Base-by-base conservation (phyloP, 2,329 filamentous ascomycete genomes). In the Stachybotrys elegans region DNA sequence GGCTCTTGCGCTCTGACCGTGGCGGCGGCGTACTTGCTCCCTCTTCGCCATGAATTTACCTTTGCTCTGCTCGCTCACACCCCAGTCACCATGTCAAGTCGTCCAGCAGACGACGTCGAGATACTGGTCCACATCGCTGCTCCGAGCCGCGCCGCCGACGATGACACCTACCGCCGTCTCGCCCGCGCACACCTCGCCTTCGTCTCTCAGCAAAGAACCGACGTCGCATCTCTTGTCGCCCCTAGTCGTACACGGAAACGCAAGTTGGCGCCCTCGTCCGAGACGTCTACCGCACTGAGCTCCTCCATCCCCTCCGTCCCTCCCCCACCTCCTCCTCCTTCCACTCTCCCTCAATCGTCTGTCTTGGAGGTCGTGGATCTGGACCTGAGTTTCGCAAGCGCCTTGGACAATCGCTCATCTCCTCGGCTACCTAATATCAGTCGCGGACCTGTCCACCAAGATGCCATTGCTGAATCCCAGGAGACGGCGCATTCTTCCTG, bases 71-170 rank as follows among this genome's bases (percentile, higher is more conserved):
- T 12, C 31, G n/a, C 7, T 16, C 37, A 40, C 16, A n/a, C 11
- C 19, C 19, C 6, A 19, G 8, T 35, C 45, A 48, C 22, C 40
- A 65, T 64, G 61, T 50, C 54, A 39, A 47, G 46, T 34, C 55
- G 48, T 20, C 35, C 46, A 38, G 48, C 45, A 35, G 46, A 48
- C 16, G 61, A 71, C 46, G 63, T 70, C 42, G 76, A 81, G 60
- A 75, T 81, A 36, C 65, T 81, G 36, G 69, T 79, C 41, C 78
- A 81, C 56, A 69, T 78, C 44, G 59, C 71, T 11, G 78, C 77
- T 22, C 73, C 76, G 6, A 71, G 73, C 52, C 68, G 58, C 31
- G 61, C 66, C 19, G 51, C 55, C 11, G 73, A 79, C 50, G 77
- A 81, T 59, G 59, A 54, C 16, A 52, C 54, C 13, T 80, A 79